Conservation (phyloP, 805 yeast genomes). For the Torulaspora gathmanii region DNA sequence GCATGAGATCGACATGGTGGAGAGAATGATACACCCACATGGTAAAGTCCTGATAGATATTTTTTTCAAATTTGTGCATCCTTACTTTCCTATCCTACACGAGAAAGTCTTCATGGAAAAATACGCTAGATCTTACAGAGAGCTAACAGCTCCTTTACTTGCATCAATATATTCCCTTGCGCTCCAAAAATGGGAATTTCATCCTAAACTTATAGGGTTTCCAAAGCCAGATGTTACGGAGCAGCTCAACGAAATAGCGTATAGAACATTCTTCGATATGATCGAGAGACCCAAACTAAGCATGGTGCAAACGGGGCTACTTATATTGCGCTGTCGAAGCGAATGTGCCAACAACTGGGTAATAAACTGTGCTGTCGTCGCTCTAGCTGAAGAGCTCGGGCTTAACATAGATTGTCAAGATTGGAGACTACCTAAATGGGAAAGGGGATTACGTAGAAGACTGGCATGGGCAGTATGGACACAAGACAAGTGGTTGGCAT, state of each 20-base stretch:
- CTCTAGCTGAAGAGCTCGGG: slow-evolving; percentile 86
- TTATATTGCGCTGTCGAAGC: slow-evolving; percentile 57
- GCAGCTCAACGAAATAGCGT: slow-evolving; percentile 63
- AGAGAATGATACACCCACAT: slow-evolving; percentile 83
- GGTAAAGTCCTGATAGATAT: slow-evolving; percentile 77
- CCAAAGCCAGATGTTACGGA: slow-evolving; percentile 71
- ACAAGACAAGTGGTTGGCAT: slow-evolving; percentile 87
- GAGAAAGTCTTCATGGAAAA: slow-evolving; percentile 89
- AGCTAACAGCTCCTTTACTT: slow-evolving; percentile 81
- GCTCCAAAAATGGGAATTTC: slow-evolving; percentile 84
- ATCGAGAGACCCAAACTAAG: slow-evolving; percentile 84
- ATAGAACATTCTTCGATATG: slow-evolving; percentile 61
- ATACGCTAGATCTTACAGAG: slow-evolving; percentile 84
- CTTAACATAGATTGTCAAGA: slow-evolving; percentile 82
- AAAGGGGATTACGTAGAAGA: slow-evolving; percentile 78
- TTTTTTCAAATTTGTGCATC: slow-evolving; percentile 82
- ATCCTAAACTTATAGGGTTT: slow-evolving; percentile 63
- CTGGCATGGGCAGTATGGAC: slow-evolving; percentile 94
- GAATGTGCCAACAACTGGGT: slow-evolving; percentile 76
- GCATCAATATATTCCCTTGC: slow-evolving; percentile 90
- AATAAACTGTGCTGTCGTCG: slow-evolving; percentile 78
- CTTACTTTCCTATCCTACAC: slow-evolving; percentile 86
- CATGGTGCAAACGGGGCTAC: slow-evolving; percentile 84
- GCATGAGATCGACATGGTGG: slow-evolving; percentile 76
- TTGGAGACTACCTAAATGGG: slow-evolving; percentile 96